phyloP scores from a whole-genome alignment of 1,284 basidiomycete species.

The Cutaneotrichosporon dermatis region DNA sequence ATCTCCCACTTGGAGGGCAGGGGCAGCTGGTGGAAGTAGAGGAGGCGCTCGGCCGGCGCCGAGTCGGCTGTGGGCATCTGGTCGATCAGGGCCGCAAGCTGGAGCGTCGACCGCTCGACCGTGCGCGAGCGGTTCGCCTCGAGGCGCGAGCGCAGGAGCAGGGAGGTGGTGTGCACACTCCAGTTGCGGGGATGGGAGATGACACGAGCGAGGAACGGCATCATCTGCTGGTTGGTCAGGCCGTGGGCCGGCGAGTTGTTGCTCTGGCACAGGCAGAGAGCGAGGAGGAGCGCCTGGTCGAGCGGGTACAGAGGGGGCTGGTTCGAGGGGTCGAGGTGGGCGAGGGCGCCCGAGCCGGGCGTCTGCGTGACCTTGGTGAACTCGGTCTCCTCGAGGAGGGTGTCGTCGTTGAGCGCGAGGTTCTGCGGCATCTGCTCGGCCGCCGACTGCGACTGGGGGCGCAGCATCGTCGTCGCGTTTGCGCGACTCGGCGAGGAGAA shows the following conservation, averaged over 20 bases:
- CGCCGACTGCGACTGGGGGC: neutral
- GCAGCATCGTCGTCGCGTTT: slow-evolving; percentile 48
- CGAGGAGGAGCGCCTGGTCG: slow-evolving; percentile 84
- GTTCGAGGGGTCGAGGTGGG: slow-evolving; percentile 69
- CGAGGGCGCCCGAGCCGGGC: slow-evolving; percentile 45
- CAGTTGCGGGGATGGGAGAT: slow-evolving; percentile 83
- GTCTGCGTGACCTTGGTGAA: slow-evolving; percentile 58
- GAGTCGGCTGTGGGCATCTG: slow-evolving; percentile 84
- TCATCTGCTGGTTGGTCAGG: slow-evolving; percentile 82
- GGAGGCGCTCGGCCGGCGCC: slow-evolving; percentile 61
- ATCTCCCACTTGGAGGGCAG: slow-evolving; percentile 87
- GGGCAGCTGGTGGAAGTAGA: slow-evolving; percentile 71
- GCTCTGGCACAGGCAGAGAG: slow-evolving; percentile 81
- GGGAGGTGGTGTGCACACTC: slow-evolving; percentile 90
- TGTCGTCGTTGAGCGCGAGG: slow-evolving; percentile 88
- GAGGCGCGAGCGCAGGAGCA: slow-evolving; percentile 80
- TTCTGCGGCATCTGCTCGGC: slow-evolving; percentile 62
- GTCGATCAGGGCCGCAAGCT: slow-evolving; percentile 87
- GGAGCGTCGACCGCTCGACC: slow-evolving; percentile 79
- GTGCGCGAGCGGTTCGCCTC: slow-evolving; percentile 82
- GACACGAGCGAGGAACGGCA: slow-evolving; percentile 80
- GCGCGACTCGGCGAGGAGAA: slow-evolving; percentile 84
- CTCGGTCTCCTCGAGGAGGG: slow-evolving; percentile 86
- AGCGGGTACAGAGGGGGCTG: slow-evolving; percentile 85
- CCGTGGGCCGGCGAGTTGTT: slow-evolving; percentile 83